Percentiles rank a stretch among this genome's conserved stretches.
phyloP scores from a whole-genome alignment of 768 basidiomycete species.

The Leccinum uliginosum region DNA sequence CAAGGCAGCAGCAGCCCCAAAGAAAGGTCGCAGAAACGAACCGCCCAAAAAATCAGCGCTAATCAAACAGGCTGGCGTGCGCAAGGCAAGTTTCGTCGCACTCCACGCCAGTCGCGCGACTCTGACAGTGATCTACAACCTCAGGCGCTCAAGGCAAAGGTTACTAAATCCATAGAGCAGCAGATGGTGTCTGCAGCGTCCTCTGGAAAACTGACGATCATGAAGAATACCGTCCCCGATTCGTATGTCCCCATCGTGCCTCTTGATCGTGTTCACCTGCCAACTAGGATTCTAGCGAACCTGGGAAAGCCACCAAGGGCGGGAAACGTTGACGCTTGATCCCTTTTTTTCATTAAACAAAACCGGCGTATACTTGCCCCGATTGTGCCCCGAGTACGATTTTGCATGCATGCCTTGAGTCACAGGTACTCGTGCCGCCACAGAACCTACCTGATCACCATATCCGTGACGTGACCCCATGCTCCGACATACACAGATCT shows the following conservation, averaged over 20 bases:
- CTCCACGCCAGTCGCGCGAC: neutral
- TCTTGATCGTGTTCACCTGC: neutral
- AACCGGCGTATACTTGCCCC: slow-evolving; percentile 5
- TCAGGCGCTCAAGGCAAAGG: slow-evolving; percentile 83
- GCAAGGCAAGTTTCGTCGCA: slow-evolving; percentile 49
- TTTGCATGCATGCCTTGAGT: slow-evolving; percentile 1
- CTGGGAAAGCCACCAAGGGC: slow-evolving; percentile 13
- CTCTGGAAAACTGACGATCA: slow-evolving; percentile 85
- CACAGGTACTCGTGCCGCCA: slow-evolving; percentile 4
- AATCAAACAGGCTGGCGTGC: slow-evolving; percentile 72
- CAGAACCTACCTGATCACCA: neutral
- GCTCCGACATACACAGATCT: neutral
- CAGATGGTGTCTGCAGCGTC: slow-evolving; percentile 91
- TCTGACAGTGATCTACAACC: neutral
- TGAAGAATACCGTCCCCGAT: slow-evolving; percentile 58
- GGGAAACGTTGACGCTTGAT: slow-evolving; percentile 12
- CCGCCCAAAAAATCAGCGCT: slow-evolving; percentile 77
- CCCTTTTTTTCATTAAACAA: neutral
- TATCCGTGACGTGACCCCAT: neutral
- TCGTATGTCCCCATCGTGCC: slow-evolving; percentile 16
- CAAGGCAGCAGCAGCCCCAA: slow-evolving; percentile 65
- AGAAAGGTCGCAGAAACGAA: slow-evolving; percentile 75
- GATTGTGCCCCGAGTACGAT: neutral
- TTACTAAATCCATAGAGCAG: slow-evolving; percentile 86
- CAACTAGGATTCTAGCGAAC: slow-evolving; percentile 16